These are phyloP conservation scores for Saccharomycopsis fibuligera DNA, from an alignment of 805 yeast species.

Conservation along the genomic window DNA sequence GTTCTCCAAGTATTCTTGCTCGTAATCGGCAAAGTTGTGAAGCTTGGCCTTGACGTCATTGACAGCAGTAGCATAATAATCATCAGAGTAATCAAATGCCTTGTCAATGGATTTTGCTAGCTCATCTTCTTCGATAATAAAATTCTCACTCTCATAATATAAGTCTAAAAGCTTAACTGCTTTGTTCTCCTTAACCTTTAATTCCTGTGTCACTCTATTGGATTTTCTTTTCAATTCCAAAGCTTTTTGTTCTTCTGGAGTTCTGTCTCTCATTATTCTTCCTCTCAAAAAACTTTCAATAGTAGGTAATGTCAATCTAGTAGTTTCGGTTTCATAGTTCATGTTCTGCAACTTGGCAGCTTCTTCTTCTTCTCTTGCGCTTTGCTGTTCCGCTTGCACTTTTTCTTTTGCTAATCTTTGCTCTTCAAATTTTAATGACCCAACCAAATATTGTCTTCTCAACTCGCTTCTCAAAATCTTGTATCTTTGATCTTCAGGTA, in stretches of 20 bases:
- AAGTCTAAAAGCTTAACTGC: conserved; percentile 58
- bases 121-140: conserved; percentile 67
- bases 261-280: conserved; percentile 66
- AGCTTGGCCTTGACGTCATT: conserved; percentile 3
- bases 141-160: conserved; percentile 62
- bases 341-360: conserved; percentile 26
- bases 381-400: conserved; percentile 31
- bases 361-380: conserved; percentile 32
- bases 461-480: conserved; percentile 49
- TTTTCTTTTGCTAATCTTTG: conserved; percentile 34
- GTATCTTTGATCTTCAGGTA: conserved; percentile 39
- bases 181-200: conserved; percentile 44
- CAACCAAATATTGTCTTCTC: conserved; percentile 65
- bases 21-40: conserved; percentile 2
- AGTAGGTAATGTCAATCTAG: conserved; percentile 70
- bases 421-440: conserved; percentile 53
- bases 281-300: conserved; percentile 59
- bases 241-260: conserved; percentile 57
- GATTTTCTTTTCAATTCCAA: conserved; percentile 55
- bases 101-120: conserved; percentile 50
- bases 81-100: conserved; percentile 35
- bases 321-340: conserved; percentile 35
- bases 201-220: conserved; percentile 55
- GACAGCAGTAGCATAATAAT: conserved; percentile 8
- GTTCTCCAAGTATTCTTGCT: conserved; percentile 5